Evolutionary conservation across 2,329 filamentous ascomycete genomes (phyloP), one percentile per base, ranked within the genome.

Genomic region (Aspergillus tubingensis): DNA sequence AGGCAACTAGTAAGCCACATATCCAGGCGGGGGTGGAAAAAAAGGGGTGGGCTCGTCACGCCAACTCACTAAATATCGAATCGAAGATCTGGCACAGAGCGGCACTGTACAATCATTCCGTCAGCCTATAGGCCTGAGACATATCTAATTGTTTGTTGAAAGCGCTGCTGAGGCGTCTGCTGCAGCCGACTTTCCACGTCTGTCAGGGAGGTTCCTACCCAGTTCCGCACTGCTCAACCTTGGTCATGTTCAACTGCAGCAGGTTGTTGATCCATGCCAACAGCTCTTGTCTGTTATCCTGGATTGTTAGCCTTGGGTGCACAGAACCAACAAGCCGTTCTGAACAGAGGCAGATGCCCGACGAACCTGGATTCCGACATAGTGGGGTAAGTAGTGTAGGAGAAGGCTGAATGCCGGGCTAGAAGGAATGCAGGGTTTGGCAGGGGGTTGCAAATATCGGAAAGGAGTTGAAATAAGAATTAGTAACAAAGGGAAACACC

Each of bases 161-260:
- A 27, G 47, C 25, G 15, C 8, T 17, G 13, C 30, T n/a, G 19
- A 30, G 7, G 25, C 47, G 8, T 32, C 25, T 17, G 23, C n/a
- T 32, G 57, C 17, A 43, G 43, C 32, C 17, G 19, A 10, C 13
- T 25, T 32, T 44, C 23, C 36, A 51, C 23, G 11, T 38, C 23
- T 48, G 39, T 43, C 53, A 11, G 21, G 13, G 47, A 38, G 43
- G 54, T 64, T 65, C 84, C 71, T 88, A 98, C 94, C 94, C 95
- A 74, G 94, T 98, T 77, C 95, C 95, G 79, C 94, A 98, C 85
- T 99, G 95, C 83, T 99, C 95, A 77, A 99, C 92, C 81, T 97
- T 98, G 72, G 91, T 98, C 72, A 99, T 88, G 82, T 98, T 99
- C 74, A 99, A 89, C 82, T 97, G 92, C 54, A 99, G 88, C 65